phyloP scores from a whole-genome alignment of 2,329 filamentous ascomycete genomes.

The Fusarium oligoseptatum region DNA sequence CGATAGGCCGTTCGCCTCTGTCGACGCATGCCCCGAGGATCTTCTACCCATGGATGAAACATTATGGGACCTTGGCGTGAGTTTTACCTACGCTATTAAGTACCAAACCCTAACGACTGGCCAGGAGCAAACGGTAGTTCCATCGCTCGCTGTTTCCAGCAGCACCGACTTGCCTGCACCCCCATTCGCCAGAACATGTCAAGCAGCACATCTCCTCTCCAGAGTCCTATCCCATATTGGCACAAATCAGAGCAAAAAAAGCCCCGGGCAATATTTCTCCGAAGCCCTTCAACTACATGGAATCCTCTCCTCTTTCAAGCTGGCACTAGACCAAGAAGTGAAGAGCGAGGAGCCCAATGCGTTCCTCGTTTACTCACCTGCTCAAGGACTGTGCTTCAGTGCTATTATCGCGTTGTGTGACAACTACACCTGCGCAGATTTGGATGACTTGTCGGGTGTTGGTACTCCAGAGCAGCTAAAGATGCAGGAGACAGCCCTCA shows the following conservation, averaged over 20 bases:
- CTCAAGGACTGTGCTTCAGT: constrained; percentile 10
- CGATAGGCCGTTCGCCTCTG: constrained; percentile 14
- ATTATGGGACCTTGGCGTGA: constrained; percentile 14
- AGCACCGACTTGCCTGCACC: constrained; percentile 9
- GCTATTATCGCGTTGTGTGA: constrained; percentile 15
- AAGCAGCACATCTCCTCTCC: constrained; percentile 18
- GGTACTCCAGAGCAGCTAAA: constrained; percentile 17
- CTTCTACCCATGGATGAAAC: constrained; percentile 20
- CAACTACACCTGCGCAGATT: constrained; percentile 13
- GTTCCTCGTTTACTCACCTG: constrained; percentile 5
- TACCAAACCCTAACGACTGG: neutral
- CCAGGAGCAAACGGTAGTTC: constrained; percentile 15
- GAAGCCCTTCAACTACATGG: constrained; percentile 9
- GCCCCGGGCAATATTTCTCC: neutral
- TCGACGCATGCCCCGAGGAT: constrained; percentile 15
- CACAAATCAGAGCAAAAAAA: neutral
- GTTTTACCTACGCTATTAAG: neutral
- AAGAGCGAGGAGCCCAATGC: neutral
- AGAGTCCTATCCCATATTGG: constrained; percentile 10
- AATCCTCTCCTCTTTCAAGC: constrained; percentile 9
- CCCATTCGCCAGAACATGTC: constrained; percentile 13
- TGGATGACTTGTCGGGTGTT: constrained; percentile 15
- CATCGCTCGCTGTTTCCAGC: constrained; percentile 19
- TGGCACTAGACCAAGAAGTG: constrained; percentile 9
- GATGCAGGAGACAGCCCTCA: constrained; percentile 9